Conservation (phyloP, 164 flowering plant species). For the Berberis thunbergii region DNA sequence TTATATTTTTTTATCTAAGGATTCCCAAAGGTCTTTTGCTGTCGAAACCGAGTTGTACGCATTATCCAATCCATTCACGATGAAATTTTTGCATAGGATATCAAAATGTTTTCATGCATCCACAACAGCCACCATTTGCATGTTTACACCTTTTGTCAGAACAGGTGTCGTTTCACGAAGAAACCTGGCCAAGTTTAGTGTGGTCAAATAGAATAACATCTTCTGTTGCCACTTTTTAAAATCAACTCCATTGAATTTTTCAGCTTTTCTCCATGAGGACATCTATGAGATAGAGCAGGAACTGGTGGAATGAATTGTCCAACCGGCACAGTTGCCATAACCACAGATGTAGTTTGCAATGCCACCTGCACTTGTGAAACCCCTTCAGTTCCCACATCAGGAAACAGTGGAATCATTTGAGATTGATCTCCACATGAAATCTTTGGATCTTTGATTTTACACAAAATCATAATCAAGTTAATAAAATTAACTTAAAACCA, state of each 20-base stretch:
- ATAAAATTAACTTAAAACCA: no score
- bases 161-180: background rate
- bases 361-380: no score
- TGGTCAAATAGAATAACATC: constrained; percentile 2
- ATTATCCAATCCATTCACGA: background rate
- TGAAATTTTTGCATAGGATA: background rate
- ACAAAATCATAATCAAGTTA: no score
- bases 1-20: background rate
- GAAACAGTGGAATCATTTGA: no score
- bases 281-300: no score
- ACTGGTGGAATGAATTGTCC: no score
- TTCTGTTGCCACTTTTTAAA: constrained; percentile 1
- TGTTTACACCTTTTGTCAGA: no score
- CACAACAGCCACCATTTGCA: background rate
- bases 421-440: no score
- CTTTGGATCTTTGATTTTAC: no score
- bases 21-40: background rate
- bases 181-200: background rate
- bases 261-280: constrained; percentile 1
- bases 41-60: background rate
- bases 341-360: no score
- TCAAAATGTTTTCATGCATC: background rate
- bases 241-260: background rate
- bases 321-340: no score
- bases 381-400: no score